Evolutionary conservation across 2,329 filamentous ascomycete species (phyloP).

Genomic region (Lanzia echinophila): DNA sequence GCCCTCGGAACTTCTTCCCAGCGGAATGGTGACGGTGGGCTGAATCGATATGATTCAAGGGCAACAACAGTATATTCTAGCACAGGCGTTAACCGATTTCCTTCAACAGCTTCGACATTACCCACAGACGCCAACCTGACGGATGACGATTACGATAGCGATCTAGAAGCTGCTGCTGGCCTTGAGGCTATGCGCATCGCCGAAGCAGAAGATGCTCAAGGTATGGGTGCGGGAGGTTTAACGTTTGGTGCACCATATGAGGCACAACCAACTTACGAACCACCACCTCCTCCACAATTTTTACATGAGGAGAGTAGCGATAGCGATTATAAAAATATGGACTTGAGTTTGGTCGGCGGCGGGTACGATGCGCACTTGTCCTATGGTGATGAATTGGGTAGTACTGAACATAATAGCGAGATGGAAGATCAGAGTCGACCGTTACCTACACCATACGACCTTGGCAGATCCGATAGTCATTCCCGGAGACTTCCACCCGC

Average conservation of each 20-base stretch:
- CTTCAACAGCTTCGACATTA: slow-evolving; percentile 43
- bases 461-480: slow-evolving; percentile 27
- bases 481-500: slow-evolving; percentile 17
- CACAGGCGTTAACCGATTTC: slow-evolving; percentile 41
- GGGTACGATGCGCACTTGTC: slow-evolving; percentile 58
- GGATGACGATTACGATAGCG: slow-evolving; percentile 57
- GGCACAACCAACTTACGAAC: slow-evolving; percentile 34
- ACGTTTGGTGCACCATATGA: slow-evolving; percentile 38
- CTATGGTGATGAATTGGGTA: slow-evolving; percentile 44
- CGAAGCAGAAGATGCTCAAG: slow-evolving; percentile 67
- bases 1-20: slow-evolving; percentile 23
- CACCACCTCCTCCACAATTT: slow-evolving; percentile 36
- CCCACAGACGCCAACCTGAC: slow-evolving; percentile 29
- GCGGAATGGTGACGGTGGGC: slow-evolving; percentile 43
- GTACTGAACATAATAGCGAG: slow-evolving; percentile 30
- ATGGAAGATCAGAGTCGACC: slow-evolving; percentile 42
- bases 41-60: slow-evolving; percentile 45
- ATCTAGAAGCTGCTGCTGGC: slow-evolving; percentile 80
- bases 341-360: slow-evolving; percentile 68
- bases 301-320: slow-evolving; percentile 51
- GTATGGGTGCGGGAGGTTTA: slow-evolving; percentile 48
- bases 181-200: slow-evolving; percentile 77
- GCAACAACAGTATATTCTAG: slow-evolving; percentile 40
- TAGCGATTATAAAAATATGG: slow-evolving; percentile 64
- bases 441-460: slow-evolving; percentile 40